phyloP scores from a whole-genome alignment of 2,329 filamentous ascomycete species.

The Penicillium brevicompactum region DNA sequence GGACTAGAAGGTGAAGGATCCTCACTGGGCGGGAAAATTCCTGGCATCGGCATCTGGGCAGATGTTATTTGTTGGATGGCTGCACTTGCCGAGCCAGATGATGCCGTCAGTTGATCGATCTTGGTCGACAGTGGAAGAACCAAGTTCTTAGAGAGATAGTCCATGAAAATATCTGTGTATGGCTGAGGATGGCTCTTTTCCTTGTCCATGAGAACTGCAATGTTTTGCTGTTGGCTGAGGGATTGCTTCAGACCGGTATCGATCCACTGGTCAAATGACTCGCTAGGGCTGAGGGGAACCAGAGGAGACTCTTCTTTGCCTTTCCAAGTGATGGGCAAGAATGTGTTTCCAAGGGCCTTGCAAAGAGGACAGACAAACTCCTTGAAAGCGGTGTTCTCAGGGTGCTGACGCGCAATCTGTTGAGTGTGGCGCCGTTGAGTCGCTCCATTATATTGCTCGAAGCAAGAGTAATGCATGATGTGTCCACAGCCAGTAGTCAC shows the following conservation, averaged over 20 bases:
- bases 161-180: conserved; percentile 53
- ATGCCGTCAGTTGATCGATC: conserved; percentile 36
- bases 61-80: conserved; percentile 30
- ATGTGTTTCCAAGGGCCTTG: conserved; percentile 93
- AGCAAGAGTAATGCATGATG: conserved; percentile 97
- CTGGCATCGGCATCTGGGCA: conserved; percentile 40
- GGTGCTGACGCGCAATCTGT: conserved; percentile 92
- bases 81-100: conserved; percentile 27
- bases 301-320: conserved; percentile 83
- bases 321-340: conserved; percentile 94
- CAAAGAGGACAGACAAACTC: conserved; percentile 97
- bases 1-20: conserved; percentile 33
- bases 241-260: conserved; percentile 56
- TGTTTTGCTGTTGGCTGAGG: conserved; percentile 53
- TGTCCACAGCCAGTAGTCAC: conserved; percentile 92
- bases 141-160: conserved; percentile 54
- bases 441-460: conserved; percentile 85
- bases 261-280: conserved; percentile 70
- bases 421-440: conserved; percentile 81
- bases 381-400: conserved; percentile 74
- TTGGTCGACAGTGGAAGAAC: conserved; percentile 52
- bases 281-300: conserved; percentile 64
- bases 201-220: conserved; percentile 43
- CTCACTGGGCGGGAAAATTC: conserved; percentile 41
- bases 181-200: conserved; percentile 35